Evolutionary conservation across 75 land plant species (phyloP).

Genomic region (Selaginella moellendorffii): DNA sequence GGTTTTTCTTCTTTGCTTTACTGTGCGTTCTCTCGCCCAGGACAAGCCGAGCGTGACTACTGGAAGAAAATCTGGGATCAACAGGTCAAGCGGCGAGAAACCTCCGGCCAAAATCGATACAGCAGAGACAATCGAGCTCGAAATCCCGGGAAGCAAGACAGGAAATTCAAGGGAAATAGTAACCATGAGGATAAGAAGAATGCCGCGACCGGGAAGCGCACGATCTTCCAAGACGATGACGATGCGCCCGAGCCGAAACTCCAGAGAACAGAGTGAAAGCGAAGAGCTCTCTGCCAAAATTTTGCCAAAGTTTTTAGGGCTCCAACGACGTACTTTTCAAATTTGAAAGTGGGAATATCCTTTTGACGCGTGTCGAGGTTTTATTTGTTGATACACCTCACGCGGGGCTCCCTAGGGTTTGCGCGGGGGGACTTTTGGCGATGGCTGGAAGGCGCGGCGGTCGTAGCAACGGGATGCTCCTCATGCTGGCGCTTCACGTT

Average conservation of each 20-base stretch:
- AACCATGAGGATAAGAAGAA: neutral
- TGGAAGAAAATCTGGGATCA: constrained; percentile 47
- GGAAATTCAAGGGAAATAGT: neutral
- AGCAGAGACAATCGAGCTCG: neutral
- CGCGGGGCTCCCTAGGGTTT: neutral
- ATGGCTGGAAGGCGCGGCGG: neutral
- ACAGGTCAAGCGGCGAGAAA: neutral
- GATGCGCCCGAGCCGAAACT: neutral
- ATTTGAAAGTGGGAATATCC: too few species aligned
- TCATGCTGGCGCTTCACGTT: constrained; percentile 52
- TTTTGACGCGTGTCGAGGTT: neutral
- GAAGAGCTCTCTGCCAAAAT: too few species aligned
- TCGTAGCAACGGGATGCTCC: constrained; percentile 42
- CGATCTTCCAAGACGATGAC: neutral
- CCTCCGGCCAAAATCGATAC: neutral
- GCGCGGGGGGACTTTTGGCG: neutral
- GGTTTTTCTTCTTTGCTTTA: neutral
- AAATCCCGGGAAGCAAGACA: neutral
- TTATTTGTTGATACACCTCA: neutral
- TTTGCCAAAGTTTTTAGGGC: too few species aligned
- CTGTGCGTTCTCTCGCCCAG: constrained; percentile 23
- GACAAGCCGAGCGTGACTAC: constrained; percentile 75
- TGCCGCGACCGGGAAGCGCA: neutral
- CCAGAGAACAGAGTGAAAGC: neutral
- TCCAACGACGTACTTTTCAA: neutral